phyloP scores from a whole-genome alignment of 1,139 yeast species.

The Taphrina populina region DNA sequence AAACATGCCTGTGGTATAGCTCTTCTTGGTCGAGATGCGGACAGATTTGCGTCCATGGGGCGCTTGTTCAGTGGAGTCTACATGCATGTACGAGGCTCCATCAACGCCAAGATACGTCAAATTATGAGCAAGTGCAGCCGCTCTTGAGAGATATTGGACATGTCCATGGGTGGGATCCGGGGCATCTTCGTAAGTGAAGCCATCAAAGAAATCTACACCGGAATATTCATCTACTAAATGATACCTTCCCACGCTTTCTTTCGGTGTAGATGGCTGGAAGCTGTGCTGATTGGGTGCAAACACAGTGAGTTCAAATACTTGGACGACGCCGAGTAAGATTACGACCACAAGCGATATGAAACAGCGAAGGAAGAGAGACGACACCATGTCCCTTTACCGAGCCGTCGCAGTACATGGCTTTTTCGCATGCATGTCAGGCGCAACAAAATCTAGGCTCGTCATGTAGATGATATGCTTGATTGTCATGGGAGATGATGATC shows the following conservation, averaged over 20 bases:
- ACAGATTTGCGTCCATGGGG: slow-evolving; percentile 34
- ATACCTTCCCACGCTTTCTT: not conserved
- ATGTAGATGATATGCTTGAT: no score
- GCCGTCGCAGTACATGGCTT: no score
- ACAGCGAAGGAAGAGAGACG: not conserved
- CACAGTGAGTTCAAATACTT: slow-evolving; percentile 15
- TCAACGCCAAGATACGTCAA: slow-evolving; percentile 31
- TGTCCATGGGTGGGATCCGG: slow-evolving; percentile 36
- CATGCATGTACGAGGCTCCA: slow-evolving; percentile 24
- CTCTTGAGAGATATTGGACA: slow-evolving; percentile 23
- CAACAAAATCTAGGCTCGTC: no score
- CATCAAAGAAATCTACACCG: slow-evolving; percentile 28
- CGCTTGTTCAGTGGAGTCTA: slow-evolving; percentile 12
- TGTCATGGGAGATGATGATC: no score
- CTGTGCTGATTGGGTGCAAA: slow-evolving; percentile 3
- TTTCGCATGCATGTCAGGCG: no score
- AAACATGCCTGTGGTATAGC: slow-evolving; percentile 25
- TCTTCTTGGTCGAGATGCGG: slow-evolving; percentile 25
- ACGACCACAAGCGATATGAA: not conserved
- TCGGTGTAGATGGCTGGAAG: not conserved
- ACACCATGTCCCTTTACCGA: no score
- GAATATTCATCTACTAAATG: slow-evolving; percentile 14
- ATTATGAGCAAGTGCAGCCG: slow-evolving; percentile 18
- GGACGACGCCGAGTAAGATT: not conserved
- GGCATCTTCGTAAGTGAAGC: slow-evolving; percentile 29